Conservation (phyloP, 2,329 filamentous ascomycete species). For the Scedosporium aurantiacum region DNA sequence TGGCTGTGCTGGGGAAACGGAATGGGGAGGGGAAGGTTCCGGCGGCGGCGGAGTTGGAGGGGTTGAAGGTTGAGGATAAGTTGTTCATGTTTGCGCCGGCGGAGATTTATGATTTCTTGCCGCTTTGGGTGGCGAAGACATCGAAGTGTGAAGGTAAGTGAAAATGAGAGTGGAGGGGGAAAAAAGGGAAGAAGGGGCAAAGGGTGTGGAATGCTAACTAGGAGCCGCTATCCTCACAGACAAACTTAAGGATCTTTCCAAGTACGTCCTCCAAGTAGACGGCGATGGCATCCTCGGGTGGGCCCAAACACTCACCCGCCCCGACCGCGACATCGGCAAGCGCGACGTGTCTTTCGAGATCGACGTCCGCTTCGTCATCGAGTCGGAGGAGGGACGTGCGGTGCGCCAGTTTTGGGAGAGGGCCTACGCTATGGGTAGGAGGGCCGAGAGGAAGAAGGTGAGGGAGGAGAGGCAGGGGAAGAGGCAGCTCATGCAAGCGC, state of each 20-base stretch:
- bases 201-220: too few species aligned
- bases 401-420: constrained; percentile 5
- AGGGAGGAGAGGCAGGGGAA: constrained; percentile 38
- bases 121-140: constrained; percentile 35
- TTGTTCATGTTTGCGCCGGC: constrained; percentile 41
- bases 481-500: constrained; percentile 32
- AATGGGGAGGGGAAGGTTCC: constrained; percentile 23
- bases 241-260: neutral
- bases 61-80: constrained; percentile 13
- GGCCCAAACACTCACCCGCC: neutral
- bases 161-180: too few species aligned
- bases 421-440: neutral
- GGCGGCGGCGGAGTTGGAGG: constrained; percentile 15
- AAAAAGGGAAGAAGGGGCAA: too few species aligned
- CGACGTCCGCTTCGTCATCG: constrained; percentile 3
- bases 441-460: constrained; percentile 21
- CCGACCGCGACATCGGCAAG: constrained; percentile 1
- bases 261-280: neutral
- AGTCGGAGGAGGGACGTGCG: constrained; percentile 6
- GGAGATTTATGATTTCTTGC: constrained; percentile 36
- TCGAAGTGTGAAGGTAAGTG: constrained; percentile 30
- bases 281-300: neutral
- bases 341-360: constrained; percentile 5
- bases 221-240: neutral
- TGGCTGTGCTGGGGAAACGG: constrained; percentile 24